Percentiles rank a stretch among this genome's conserved stretches.
phyloP scores from a whole-genome alignment of 2,329 filamentous ascomycete genomes.

The Fusarium sambucinum region DNA sequence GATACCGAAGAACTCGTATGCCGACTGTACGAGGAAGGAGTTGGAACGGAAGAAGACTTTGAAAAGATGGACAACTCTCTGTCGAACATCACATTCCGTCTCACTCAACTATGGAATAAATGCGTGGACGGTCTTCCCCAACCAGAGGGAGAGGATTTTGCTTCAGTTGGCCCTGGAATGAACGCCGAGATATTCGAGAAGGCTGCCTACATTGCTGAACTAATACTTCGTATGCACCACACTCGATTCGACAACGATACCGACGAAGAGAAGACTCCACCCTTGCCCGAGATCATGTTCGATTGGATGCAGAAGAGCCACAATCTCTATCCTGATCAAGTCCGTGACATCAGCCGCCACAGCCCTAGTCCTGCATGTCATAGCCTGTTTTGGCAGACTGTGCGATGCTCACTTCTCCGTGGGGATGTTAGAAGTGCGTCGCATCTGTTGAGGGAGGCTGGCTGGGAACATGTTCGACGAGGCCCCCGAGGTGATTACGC shows the following conservation, averaged over 20 bases:
- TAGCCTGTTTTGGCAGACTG: constrained; percentile 83
- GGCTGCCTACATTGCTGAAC: constrained; percentile 80
- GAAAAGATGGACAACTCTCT: constrained; percentile 69
- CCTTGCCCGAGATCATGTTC: constrained; percentile 82
- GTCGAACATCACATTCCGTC: constrained; percentile 63
- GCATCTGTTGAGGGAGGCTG: constrained; percentile 77
- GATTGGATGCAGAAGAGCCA: constrained; percentile 85
- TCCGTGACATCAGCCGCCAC: constrained; percentile 71
- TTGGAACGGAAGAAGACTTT: constrained; percentile 67
- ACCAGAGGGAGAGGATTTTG: constrained; percentile 65
- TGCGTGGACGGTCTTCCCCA: constrained; percentile 63
- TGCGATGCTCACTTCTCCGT: constrained; percentile 80
- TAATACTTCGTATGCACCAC: constrained; percentile 85
- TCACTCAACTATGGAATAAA: constrained; percentile 68
- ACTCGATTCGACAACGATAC: constrained; percentile 59
- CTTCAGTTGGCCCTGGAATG: constrained; percentile 74
- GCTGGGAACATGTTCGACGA: constrained; percentile 81
- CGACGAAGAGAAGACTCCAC: constrained; percentile 58
- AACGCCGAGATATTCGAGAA: constrained; percentile 75
- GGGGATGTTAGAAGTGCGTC: constrained; percentile 77
- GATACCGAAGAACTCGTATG: constrained; percentile 79
- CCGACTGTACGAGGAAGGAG: constrained; percentile 72
- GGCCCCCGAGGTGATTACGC: constrained; percentile 73
- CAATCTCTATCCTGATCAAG: constrained; percentile 75
- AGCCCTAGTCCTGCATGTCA: constrained; percentile 82